Evolutionary conservation across 176 grass and related monocot genomes (phyloP), one percentile per base, ranked within the genome.

Genomic region (Thinopyrum elongatum): DNA sequence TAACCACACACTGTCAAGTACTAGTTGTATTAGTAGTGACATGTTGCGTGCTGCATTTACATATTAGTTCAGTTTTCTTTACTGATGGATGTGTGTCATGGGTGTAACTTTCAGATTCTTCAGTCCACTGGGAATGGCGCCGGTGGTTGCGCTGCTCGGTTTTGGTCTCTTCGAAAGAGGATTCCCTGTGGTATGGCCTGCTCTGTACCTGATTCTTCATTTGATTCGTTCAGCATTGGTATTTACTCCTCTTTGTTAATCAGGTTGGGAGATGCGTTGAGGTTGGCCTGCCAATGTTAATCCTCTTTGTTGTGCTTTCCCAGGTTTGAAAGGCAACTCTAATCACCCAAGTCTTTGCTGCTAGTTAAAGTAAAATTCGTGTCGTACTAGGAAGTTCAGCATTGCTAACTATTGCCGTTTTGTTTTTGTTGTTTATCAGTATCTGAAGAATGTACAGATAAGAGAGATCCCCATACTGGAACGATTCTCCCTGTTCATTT

Each of bases 161-260:
- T 99, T 99, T 70, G 97, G 97, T 44, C 94, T 99, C 21, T 99
- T 99, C 77, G 94, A 99, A 80, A 90, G 94, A 92, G 97, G 97
- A 21, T 99, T 99, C 87, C 97, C 97, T 55, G 97, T 97, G 97
- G 97, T 99, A 99, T 75, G 22, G 26, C 82, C 78, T 68, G 51
- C 77, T 78, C 71, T 84, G 38, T 25, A 38, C 74, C 51, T 3
- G 28, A 46, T 49, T n/a, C 27, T 76, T 42, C 51, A 70, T 70
- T 80, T 80, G 30, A 22, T 74, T 66, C 6, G 44, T 36, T 61
- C 67, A 84, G 29, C 39, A 71, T 27, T 88, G 70, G n/a, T 76
- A 26, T n/a, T n/a, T n/a, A n/a, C n/a, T n/a, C n/a, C n/a, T n/a
- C n/a, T n/a, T n/a, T n/a, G n/a, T n/a, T n/a, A n/a, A n/a, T 84